phyloP scores from a whole-genome alignment of 805 yeast genomes.

The Saccharomyces kudriavzevii region DNA sequence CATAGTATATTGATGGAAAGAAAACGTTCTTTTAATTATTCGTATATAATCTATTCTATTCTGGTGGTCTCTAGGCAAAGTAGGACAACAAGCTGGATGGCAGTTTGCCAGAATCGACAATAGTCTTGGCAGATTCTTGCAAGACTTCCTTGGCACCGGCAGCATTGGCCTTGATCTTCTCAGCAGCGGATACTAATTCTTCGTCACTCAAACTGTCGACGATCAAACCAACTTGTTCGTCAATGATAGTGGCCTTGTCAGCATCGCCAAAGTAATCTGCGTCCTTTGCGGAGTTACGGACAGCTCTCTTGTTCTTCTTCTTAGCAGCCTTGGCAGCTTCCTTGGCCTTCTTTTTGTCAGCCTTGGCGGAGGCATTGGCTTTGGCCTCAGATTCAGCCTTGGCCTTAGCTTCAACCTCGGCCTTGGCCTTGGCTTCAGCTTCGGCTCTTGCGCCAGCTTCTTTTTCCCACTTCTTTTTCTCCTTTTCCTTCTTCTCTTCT shows the following conservation, averaged over 20 bases:
- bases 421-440: constrained; percentile 82
- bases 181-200: constrained; percentile 67
- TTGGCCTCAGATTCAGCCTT: constrained; percentile 69
- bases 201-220: constrained; percentile 75
- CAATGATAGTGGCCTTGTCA: constrained; percentile 56
- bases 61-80: constrained; percentile 31
- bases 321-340: constrained; percentile 83
- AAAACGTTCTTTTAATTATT: background rate
- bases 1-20: background rate
- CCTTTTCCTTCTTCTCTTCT: constrained; percentile 90
- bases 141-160: constrained; percentile 53
- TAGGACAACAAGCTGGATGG: constrained; percentile 47
- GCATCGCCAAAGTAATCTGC: constrained; percentile 78
- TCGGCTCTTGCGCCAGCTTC: constrained; percentile 97
- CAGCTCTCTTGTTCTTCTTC: constrained; percentile 90
- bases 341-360: constrained; percentile 87
- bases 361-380: constrained; percentile 51
- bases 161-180: constrained; percentile 49
- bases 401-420: constrained; percentile 81
- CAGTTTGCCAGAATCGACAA: constrained; percentile 46
- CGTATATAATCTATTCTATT: background rate
- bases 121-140: constrained; percentile 45
- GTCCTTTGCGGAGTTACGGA: constrained; percentile 79
- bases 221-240: constrained; percentile 70
- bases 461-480: constrained; percentile 90